Conservation (phyloP, 2,329 filamentous ascomycete genomes). For the Didymosphaeria variabile region DNA sequence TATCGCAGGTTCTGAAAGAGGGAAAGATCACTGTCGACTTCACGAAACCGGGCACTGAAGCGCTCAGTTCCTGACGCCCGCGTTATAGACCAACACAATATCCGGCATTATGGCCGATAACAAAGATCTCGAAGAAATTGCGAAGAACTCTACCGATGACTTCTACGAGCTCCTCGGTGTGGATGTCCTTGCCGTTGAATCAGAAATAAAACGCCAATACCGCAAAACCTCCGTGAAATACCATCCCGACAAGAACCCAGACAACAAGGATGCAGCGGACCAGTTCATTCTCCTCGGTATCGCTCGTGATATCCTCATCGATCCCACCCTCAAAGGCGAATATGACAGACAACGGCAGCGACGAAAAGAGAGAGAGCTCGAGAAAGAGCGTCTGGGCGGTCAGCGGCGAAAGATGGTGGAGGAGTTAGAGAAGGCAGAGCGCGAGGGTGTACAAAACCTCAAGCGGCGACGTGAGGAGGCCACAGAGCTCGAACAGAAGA, state of each 20-base stretch:
- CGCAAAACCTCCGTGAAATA: constrained; percentile 86
- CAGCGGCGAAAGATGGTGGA: constrained; percentile 81
- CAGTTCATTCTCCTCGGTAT: constrained; percentile 87
- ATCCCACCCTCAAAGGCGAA: constrained; percentile 72
- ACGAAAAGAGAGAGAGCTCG: constrained; percentile 72
- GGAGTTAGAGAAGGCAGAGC: constrained; percentile 82
- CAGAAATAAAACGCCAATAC: constrained; percentile 85
- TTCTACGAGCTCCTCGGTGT: constrained; percentile 81
- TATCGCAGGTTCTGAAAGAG: not conserved
- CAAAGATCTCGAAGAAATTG: constrained; percentile 55
- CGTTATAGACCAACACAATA: not conserved
- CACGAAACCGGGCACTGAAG: too few relatives aligned
- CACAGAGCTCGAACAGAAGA: constrained; percentile 66
- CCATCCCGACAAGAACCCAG: constrained; percentile 88
- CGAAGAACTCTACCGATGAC: constrained; percentile 61
- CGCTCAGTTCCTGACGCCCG: not conserved
- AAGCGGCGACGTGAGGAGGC: constrained; percentile 62
- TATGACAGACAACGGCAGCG: constrained; percentile 83
- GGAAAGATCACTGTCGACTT: not conserved
- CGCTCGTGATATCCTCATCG: constrained; percentile 83
- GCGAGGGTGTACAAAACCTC: constrained; percentile 49
- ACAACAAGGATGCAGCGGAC: constrained; percentile 68
- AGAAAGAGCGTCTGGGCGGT: constrained; percentile 77
- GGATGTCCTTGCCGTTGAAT: constrained; percentile 68
- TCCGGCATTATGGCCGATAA: constrained; percentile 45